Conservation (phyloP, 2,329 filamentous ascomycete genomes). For the Talaromyces piceae region DNA sequence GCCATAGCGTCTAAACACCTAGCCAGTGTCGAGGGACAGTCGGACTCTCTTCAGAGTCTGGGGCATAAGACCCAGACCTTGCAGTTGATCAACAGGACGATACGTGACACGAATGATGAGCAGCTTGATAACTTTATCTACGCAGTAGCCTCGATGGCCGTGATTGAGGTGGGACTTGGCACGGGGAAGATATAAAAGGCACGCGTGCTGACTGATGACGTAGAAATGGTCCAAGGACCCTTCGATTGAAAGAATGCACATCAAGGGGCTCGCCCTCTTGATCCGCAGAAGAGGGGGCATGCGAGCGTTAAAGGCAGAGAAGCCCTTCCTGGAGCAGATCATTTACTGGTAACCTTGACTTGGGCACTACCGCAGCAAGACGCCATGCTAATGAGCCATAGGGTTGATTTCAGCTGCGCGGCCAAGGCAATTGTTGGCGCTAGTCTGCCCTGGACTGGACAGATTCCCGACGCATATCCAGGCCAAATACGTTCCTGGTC, state of each 20-base stretch:
- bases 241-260: conserved; percentile 24
- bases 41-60: conserved; percentile 25
- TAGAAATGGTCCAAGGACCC: conserved; percentile 30
- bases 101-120: conserved; percentile 18
- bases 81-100: conserved; percentile 23
- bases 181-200: not conserved
- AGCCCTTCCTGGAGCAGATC: conserved; percentile 24
- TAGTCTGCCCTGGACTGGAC: conserved; percentile 24
- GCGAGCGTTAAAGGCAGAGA: conserved; percentile 20
- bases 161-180: conserved; percentile 23
- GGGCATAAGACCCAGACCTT: conserved; percentile 27
- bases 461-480: conserved; percentile 17
- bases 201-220: conserved; percentile 11
- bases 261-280: conserved; percentile 21
- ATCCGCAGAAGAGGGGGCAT: conserved; percentile 24
- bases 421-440: conserved; percentile 23
- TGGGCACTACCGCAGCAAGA: not conserved
- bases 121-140: conserved; percentile 25
- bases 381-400: conserved; percentile 7
- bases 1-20: conserved; percentile 27
- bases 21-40: conserved; percentile 23
- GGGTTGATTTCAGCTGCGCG: conserved; percentile 27
- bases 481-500: conserved; percentile 18
- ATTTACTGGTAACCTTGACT: conserved; percentile 23
- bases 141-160: conserved; percentile 26